These are phyloP conservation scores for Achaetomium macrosporum DNA, from an alignment of 2,329 filamentous ascomycete species.

Conservation along the genomic window DNA sequence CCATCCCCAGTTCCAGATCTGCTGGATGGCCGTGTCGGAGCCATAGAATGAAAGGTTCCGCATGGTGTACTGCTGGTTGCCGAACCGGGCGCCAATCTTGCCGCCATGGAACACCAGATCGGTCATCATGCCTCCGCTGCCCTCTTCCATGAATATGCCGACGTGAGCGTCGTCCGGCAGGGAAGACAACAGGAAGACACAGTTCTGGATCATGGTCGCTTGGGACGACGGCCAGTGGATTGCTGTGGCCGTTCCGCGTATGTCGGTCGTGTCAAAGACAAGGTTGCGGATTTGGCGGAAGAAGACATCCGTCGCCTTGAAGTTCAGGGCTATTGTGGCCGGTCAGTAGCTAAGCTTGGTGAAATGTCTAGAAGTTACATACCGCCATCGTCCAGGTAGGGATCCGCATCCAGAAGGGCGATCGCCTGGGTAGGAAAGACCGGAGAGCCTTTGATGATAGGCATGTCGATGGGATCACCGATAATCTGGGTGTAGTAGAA, in stretches of 20 bases:
- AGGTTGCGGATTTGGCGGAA: slow-evolving; percentile 55
- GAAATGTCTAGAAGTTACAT: background rate
- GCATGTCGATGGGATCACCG: slow-evolving; percentile 57
- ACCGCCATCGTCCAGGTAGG: slow-evolving; percentile 30
- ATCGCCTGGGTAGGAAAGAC: slow-evolving; percentile 39
- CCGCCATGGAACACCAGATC: slow-evolving; percentile 69
- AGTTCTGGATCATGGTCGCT: slow-evolving; percentile 54
- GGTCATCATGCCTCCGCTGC: slow-evolving; percentile 60
- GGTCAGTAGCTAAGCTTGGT: background rate
- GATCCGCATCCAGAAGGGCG: slow-evolving; percentile 44
- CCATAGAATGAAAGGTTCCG: slow-evolving; percentile 60
- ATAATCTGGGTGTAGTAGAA: slow-evolving; percentile 77
- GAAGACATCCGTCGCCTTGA: slow-evolving; percentile 53
- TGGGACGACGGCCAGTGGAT: slow-evolving; percentile 68
- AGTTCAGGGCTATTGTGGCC: slow-evolving; percentile 33
- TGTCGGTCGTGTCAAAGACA: slow-evolving; percentile 48
- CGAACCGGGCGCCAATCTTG: slow-evolving; percentile 49
- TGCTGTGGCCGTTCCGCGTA: slow-evolving; percentile 42
- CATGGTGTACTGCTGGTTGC: slow-evolving; percentile 66
- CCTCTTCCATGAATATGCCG: slow-evolving; percentile 58
- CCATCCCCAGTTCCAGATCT: slow-evolving; percentile 74
- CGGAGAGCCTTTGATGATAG: slow-evolving; percentile 48
- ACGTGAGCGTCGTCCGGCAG: slow-evolving; percentile 43
- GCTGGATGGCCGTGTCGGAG: slow-evolving; percentile 59
- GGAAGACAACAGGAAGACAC: slow-evolving; percentile 48